A percentile compares a stretch with the other conserved stretches of the same genome.
Conservation (phyloP, 257 asterid species). For the Gynochthodes officinalis region DNA sequence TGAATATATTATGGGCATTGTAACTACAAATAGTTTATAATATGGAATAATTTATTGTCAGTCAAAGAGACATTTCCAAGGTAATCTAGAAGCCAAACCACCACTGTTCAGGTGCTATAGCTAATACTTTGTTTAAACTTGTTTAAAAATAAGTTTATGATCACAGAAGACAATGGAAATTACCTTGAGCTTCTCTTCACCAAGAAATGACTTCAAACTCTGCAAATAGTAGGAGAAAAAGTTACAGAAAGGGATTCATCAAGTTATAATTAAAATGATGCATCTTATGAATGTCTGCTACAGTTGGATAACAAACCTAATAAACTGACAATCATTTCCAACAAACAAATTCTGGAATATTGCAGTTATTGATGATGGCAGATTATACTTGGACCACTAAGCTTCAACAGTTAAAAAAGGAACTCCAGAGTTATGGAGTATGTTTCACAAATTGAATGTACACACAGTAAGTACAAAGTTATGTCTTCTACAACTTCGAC, state of each 20-base stretch:
- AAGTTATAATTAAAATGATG: neutral
- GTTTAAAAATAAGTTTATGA: neutral
- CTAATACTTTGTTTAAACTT: neutral
- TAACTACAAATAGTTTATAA: neutral
- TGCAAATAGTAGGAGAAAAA: constrained; percentile 29
- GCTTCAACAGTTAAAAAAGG: neutral
- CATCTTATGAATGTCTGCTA: neutral
- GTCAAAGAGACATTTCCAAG: neutral
- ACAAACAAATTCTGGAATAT: too few species aligned
- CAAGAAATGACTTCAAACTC: constrained; percentile 84
- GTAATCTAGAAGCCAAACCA: neutral
- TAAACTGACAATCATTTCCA: neutral
- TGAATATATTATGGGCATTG: neutral
- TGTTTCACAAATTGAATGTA: neutral
- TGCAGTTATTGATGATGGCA: neutral
- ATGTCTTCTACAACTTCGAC: neutral
- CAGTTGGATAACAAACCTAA: neutral
- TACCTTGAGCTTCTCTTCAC: constrained; percentile 94
- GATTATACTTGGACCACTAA: neutral
- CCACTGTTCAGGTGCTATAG: neutral
- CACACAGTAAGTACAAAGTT: neutral
- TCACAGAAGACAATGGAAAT: neutral
- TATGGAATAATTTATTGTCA: neutral
- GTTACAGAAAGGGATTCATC: neutral
- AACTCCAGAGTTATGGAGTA: neutral